Evolutionary conservation across 2,329 filamentous ascomycete species (phyloP), one percentile per base, ranked within the genome.

Genomic region (Colletotrichum orchidophilum): DNA sequence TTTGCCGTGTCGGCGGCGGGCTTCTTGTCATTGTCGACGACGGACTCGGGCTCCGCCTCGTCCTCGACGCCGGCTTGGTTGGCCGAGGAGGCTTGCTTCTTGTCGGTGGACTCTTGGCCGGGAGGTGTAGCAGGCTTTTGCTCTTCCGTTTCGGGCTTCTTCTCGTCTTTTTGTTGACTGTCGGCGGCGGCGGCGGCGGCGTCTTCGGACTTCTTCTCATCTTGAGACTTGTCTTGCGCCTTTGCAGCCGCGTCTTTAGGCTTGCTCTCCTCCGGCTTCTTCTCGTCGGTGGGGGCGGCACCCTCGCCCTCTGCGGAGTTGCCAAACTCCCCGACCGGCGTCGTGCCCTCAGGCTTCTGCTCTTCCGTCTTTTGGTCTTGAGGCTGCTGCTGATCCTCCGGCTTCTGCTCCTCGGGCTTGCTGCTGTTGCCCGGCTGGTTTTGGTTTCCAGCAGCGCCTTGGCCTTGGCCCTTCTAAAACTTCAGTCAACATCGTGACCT

Each of bases 61-160:
- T 73, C 72, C 35, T 76, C 77, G 31, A 75, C 77, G 24, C 71
- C 35, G 61, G 61, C 31, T 21, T 74, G 61, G 74, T 54, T 39
- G 24, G 39, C 2, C 9, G 61, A 46, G 2, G 62, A 6, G n/a
- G 52, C 75, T 35, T 76, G 70, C 58, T 76, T 75, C 27, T 77
- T 63, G 39, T 75, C 61, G 53, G 76, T 46, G 39, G 39, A 73
- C 61, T 77, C 75, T 31, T 77, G 65, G n/a, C 71, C 64, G 29
- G 60, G n/a, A n/a, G n/a, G n/a, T n/a, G n/a, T n/a, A n/a, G n/a
- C n/a, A n/a, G n/a, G 46, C 31, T 71, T 54, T 13, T 72, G 70
- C 55, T 75, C 77, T 64, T 71, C 72, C 3, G 60, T 13, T 29
- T 74, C 64, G 15, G 74, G 62, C 55, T 60, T 61, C 46, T 60